Base-by-base conservation (phyloP, 1,284 basidiomycete species). In the Sphaerobolus stellatus region DNA sequence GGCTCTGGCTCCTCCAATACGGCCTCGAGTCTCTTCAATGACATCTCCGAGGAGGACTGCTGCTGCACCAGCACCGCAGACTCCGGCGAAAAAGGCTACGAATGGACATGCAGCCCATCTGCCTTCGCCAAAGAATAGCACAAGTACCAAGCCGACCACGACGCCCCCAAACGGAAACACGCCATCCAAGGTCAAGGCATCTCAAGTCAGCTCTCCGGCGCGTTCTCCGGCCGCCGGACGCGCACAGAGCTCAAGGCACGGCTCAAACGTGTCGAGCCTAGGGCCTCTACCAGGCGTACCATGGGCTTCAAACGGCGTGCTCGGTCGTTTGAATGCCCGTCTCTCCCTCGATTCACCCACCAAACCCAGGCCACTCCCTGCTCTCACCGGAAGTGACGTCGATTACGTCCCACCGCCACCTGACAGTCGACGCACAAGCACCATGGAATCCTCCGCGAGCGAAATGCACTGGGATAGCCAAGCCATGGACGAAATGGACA, bases 401-500 rank as follows among this genome's bases (percentile, higher is more conserved):
- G 43, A 50, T 27, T 48, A 54, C 33, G 43, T 20, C 11, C 46
- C 49, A 8, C 46, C 47, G 40, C 58, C 40, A n/a, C 48, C 53
- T 3, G 53, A 54, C 36, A 54, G 53, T n/a, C 38, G 48, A 43
- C 29, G 50, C 41, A 52, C 57, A 16, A 59, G 54, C 48, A 73
- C 80, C 67, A 74, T 74, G 1, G 57, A 49, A 25, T 46, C 44
- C 20, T 53, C 54, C 47, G 50, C 45, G 14, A 24, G 24, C 34
- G 44, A 53, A 33, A 54, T 50, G 50, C 58, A 56, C 22, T 60
- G 57, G 64, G 74, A 74, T 48, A 70, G 68, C 8, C 24, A 43
- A 5, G 48, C 47, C 18, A 46, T 56, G 33, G 75, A 75, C 49
- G 74, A 75, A 45, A 73, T 75, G 69, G 73, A 73, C 27, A 67